Base-by-base conservation (phyloP, 2,329 filamentous ascomycete genomes). In the Penicillium sp. region DNA sequence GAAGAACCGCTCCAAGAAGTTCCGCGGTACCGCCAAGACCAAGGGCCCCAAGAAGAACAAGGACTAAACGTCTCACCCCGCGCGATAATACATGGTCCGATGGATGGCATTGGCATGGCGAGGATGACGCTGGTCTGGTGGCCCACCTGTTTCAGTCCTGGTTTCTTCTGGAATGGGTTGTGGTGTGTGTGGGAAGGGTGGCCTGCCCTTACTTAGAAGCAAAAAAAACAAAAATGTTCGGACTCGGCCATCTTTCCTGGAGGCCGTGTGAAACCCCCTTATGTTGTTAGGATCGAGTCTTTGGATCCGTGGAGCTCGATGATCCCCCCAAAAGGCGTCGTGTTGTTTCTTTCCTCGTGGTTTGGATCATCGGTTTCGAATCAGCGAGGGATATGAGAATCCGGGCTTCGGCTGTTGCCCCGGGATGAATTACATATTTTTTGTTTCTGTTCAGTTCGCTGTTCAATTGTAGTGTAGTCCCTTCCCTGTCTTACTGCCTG, bases 1-100 rank as follows among this genome's bases (percentile, higher is more conserved):
- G 84, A 99, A 99, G 90, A 99, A 99, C 90, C 87, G 92, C 79
- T 86, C 89, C 81, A 97, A 99, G 91, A 94, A 92, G 76, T 88
- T 96, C 79, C 89, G 94, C 70, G 94, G 94, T 77, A 95, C 90
- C 71, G 92, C 91, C 74, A 99, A 99, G 90, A 86, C 87, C 84
- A 96, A 96, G 90, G 91, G 91, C 78, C 87, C 87, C 76, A 94
- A 95, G 86, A 95, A 96, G 88, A 90, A 79, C 79, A 82, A 78
- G 80, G 86, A 89, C 84, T 90, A 90, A 81, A 79, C 76, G 66
- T 59, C 58, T 66, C 60, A 41, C 22, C 39, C 7, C 27, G 27
- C 27, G 8, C 27, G 27, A n/a, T 41, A 16, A 41, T 52, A 41
- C 49, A 60, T 57, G 54, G 56, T 54, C 50, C 57, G 53, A 52